Percentiles rank a stretch among this genome's conserved stretches.
Conservation (phyloP, 2,329 filamentous ascomycete species). For the Rhexocercosporidium sp. region DNA sequence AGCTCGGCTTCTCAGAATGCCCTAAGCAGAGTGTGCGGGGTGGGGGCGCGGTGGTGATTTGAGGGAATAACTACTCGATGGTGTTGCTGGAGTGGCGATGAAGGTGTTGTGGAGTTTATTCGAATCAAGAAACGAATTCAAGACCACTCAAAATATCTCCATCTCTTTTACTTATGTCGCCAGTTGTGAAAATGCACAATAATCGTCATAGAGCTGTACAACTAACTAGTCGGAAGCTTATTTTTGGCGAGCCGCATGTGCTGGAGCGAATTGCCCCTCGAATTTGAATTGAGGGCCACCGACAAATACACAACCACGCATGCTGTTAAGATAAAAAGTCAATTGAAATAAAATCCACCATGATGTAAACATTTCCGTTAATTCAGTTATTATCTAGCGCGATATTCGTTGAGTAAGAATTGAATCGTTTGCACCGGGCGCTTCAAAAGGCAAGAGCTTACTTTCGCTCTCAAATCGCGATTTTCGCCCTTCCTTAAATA, state of each 20-base stretch:
- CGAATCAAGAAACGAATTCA: neutral
- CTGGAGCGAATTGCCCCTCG: neutral
- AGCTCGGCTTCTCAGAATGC: neutral
- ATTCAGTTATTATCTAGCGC: neutral
- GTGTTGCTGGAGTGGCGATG: slow-evolving; percentile 7
- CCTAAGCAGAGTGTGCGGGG: neutral
- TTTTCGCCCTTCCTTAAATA: too few species aligned
- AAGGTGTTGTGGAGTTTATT: neutral
- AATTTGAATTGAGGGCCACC: neutral
- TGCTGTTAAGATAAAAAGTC: neutral
- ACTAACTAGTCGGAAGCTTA: too few species aligned
- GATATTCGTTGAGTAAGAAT: neutral
- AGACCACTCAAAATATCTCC: neutral
- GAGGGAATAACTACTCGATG: neutral
- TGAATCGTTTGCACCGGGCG: too few species aligned
- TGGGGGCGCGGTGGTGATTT: neutral
- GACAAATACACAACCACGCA: neutral
- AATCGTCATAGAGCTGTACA: neutral
- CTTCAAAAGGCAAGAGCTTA: too few species aligned
- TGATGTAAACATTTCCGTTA: neutral
- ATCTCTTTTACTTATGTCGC: neutral
- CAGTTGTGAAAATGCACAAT: slow-evolving; percentile 9
- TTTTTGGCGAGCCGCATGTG: too few species aligned
- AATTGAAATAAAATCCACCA: neutral
- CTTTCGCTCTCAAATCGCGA: too few species aligned